Percentiles rank a stretch among this genome's conserved stretches.
phyloP scores from a whole-genome alignment of 2,329 filamentous ascomycete species.

The Arthrobotrys entomopaga region DNA sequence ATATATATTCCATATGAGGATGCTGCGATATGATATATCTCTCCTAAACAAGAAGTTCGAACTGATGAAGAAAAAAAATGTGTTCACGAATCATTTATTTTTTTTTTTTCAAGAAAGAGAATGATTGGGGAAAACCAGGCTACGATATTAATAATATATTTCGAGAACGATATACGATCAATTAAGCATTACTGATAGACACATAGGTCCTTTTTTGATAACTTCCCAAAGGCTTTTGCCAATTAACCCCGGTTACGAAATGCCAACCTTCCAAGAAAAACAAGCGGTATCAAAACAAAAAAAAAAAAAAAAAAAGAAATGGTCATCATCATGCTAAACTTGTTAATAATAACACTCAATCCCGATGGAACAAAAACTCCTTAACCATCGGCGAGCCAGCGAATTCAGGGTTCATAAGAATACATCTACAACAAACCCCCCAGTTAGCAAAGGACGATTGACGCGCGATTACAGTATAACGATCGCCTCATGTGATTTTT shows the following conservation, averaged over 20 bases:
- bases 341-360: constrained; percentile 29
- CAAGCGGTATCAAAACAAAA: neutral
- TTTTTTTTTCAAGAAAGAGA: neutral
- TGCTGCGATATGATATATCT: no score
- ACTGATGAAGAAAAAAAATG: no score
- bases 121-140: neutral
- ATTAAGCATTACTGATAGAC: constrained; percentile 24
- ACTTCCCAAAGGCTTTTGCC: constrained; percentile 4
- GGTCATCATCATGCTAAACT: neutral
- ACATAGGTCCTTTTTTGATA: neutral
- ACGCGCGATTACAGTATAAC: neutral
- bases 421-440: constrained; percentile 71
- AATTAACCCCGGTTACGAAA: neutral
- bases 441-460: constrained; percentile 1
- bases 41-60: no score
- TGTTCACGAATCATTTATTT: no score
- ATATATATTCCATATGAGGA: no score
- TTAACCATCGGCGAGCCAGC: constrained; percentile 89
- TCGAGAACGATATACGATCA: constrained; percentile 10
- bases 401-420: constrained; percentile 92
- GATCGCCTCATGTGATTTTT: neutral
- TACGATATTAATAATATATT: constrained; percentile 2
- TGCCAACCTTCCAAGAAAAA: neutral
- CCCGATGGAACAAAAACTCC: constrained; percentile 77
- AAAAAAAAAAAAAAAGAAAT: neutral